Evolutionary conservation across 495 filamentous ascomycete genomes (phyloP), one percentile per base, ranked within the genome.

Genomic region (Lasiosphaeria ovina): DNA sequence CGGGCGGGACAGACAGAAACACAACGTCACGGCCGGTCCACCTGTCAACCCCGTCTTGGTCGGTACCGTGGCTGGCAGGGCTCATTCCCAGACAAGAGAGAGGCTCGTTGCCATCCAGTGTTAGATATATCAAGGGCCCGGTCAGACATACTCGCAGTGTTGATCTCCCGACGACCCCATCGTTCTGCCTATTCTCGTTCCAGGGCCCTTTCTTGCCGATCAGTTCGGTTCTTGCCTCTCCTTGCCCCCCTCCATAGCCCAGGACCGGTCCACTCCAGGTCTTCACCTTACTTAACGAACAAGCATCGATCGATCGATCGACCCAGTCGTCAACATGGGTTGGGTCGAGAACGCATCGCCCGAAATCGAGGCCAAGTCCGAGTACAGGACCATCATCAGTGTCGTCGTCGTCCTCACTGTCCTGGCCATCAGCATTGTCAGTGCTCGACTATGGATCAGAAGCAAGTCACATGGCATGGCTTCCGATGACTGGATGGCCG

Each of bases 401-500:
- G 62, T 73, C 24, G 67, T 62, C 59, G 35, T 52, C 31, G 58
- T 64, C 9, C 51, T 73, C 6, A 66, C 66, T 10, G 51, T 60
- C 12, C 8, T 73, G 4, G 62, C 66, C 14, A 48, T 65, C 8
- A 17, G 44, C 10, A 53, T 65, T 31, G 68, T 70, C 50, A 52
- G n/a, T 3, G 5, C 62, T 4, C 58, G 70, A 16, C 16, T 71
- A 17, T 70, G 60, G 55, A 63, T 73, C 35, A 57, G 70, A 14
- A 36, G 59, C 34, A 63, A 35, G 52, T 63, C 59, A n/a, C 62
- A 66, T 35, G 68, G 70, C 38, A 51, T 73, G 32, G 68, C 68
- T 0, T 59, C 64, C 5, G 70, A 73, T 35, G 70, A 73, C 59
- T 68, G 50, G 48, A 66, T 72, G 70, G 32, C 68, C 7, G 34